Base-by-base conservation (phyloP, 768 basidiomycete genomes). In the Suillus discolor region DNA sequence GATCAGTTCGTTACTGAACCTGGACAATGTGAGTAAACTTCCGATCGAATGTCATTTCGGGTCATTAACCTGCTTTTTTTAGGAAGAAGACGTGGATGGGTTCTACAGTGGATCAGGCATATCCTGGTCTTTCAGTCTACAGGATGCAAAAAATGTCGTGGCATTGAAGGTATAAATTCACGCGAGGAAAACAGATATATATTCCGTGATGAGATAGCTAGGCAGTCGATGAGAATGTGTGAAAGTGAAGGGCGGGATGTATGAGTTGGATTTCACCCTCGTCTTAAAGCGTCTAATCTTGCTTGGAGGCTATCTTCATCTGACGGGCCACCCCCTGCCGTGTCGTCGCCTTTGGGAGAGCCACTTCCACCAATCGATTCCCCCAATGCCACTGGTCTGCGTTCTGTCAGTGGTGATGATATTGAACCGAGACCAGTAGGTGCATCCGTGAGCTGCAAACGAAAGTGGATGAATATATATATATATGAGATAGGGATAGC, bases 281-380 rank as follows among this genome's bases (percentile, higher is more conserved):
- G 83, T 67, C 94, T 85, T 62, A 99, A 81, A 42, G 96, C 94
- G 79, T 99, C 96, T 69, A 99, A 77, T 67, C 97, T 83, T 20
- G 96, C 94, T 79, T 99, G 97, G 62, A 99, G 83, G 45, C 92
- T 93, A 75, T 97, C 96, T 78, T 98, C 93, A 69, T 96, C 97
- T 1, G 89, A 83, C 68, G 80, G 73, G 42, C 78, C 81, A 41
- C 75, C 82, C 25, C 59, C 59, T 42, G 25, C 25, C 18, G 39
- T 12, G 18, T 60, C 59, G 20, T 80, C 81, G 23, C 77, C 78
- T 6, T 77, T 77, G 49, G 70, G 75, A 49, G 75, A 76, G 23
- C 80, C 78, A 16, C 80, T 64, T 66, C 61, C 71, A 6, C 70
- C 71, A 9, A 63, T 59, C 38, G 84, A 75, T 66, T 93, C 93